phyloP scores from a whole-genome alignment of 176 grass and related monocot species.

The Puccinellia tenuiflora region DNA sequence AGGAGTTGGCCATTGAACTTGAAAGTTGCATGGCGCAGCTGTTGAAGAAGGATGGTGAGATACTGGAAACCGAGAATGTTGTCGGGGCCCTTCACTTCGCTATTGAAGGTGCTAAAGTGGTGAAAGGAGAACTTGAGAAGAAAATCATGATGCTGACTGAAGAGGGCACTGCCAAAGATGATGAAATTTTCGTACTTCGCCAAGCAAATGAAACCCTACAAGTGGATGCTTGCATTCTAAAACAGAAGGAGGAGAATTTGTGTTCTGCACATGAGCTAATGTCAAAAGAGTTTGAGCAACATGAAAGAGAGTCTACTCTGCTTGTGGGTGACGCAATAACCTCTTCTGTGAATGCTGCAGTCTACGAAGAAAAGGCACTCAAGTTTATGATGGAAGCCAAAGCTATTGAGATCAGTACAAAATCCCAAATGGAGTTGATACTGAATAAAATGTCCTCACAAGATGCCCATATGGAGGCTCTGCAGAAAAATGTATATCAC shows the following conservation, averaged over 20 bases:
- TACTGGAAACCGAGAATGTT: constrained; percentile 56
- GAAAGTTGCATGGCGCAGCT: constrained; percentile 30
- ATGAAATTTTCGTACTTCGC: constrained; percentile 37
- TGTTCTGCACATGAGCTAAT: constrained; percentile 29
- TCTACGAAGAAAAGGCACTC: constrained; percentile 64
- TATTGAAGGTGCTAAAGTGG: constrained; percentile 42
- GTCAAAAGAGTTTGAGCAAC: constrained; percentile 44
- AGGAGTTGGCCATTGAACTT: constrained; percentile 56
- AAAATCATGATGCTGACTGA: constrained; percentile 30
- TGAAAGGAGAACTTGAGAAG: constrained; percentile 65
- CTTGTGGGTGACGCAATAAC: constrained; percentile 47
- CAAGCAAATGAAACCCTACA: constrained; percentile 38
- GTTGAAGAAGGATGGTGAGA: constrained; percentile 40
- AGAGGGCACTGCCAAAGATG: constrained; percentile 27
- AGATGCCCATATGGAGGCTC: constrained; percentile 41
- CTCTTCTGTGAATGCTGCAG: constrained; percentile 41
- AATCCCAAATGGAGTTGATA: constrained; percentile 41
- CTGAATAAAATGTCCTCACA: constrained; percentile 35
- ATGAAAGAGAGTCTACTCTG: constrained; percentile 43
- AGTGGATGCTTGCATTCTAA: constrained; percentile 36
- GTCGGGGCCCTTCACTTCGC: constrained; percentile 50
- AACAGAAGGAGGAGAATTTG: constrained; percentile 25
- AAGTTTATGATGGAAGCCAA: constrained; percentile 48
- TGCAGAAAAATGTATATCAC: constrained; percentile 38
- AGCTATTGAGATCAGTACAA: constrained; percentile 37